These are phyloP conservation scores for Coleophoma cylindrospora DNA, from an alignment of 2,329 filamentous ascomycete species.

Conservation along the genomic window DNA sequence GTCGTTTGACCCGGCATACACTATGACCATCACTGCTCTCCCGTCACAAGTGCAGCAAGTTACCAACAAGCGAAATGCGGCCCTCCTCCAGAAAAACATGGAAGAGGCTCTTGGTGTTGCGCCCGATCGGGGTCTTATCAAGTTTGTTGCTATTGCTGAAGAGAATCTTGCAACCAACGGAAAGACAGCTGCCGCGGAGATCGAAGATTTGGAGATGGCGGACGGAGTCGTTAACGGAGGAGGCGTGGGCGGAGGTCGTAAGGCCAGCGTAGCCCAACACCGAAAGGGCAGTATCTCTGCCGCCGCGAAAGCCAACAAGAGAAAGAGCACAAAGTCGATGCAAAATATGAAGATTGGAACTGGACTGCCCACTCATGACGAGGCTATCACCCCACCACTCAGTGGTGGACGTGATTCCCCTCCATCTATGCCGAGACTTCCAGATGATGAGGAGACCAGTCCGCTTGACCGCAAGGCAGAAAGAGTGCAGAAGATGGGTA, in stretches of 20 bases:
- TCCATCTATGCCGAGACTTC: conserved; percentile 19
- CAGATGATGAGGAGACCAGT: conserved; percentile 13
- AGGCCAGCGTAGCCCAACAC: background rate
- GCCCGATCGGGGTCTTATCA: conserved; percentile 63
- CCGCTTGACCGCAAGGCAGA: conserved; percentile 16
- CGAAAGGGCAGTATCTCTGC: background rate
- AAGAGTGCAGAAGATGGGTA: conserved; percentile 26
- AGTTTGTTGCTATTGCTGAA: conserved; percentile 65
- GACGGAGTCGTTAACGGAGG: conserved; percentile 5
- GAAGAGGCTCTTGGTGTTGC: conserved; percentile 64
- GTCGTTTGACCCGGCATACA: conserved; percentile 74
- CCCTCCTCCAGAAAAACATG: conserved; percentile 72
- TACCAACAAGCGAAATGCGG: conserved; percentile 76
- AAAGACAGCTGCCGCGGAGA: conserved; percentile 63
- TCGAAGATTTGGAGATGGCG: conserved; percentile 43
- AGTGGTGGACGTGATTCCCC: conserved; percentile 9
- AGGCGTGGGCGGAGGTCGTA: background rate
- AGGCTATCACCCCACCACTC: conserved; percentile 10
- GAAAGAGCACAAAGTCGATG: conserved; percentile 32
- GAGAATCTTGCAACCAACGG: conserved; percentile 69
- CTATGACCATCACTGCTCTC: conserved; percentile 68
- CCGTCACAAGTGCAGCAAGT: conserved; percentile 63
- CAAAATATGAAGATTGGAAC: conserved; percentile 14
- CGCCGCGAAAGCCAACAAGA: conserved; percentile 24
- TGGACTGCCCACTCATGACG: conserved; percentile 18